Base-by-base conservation (phyloP, 1,284 basidiomycete genomes). In the Fomitopsis schrenkii region DNA sequence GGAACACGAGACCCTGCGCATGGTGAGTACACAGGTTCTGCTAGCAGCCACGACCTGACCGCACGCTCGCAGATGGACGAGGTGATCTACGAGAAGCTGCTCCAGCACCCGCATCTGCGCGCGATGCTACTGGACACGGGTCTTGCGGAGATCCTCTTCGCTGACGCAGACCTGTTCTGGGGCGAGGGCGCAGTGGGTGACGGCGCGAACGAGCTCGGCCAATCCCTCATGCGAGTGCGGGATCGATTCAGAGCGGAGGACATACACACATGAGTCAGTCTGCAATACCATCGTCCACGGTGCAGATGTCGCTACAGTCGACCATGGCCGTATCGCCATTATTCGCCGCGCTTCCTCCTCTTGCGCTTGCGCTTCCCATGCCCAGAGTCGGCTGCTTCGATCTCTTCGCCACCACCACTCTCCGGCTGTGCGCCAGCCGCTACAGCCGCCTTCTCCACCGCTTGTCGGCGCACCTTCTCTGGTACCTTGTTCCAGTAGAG, bases 401-500 rank as follows among this genome's bases (percentile, higher is more conserved):
- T 35, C 7, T 28, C 15, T 12, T 57, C 55, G 15, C 19, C 9
- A 10, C 36, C 38, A 5, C n/a, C 42, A 22, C 48, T 12, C 8
- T 35, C 52, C 9, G 40, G 12, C 22, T 41, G 44, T 2, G n/a
- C 5, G 28, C 36, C 36, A 15, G 48, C 14, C 26, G 41, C 57
- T 54, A 36, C 58, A 15, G 66, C 38, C 1, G 79, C 80, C 68
- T 79, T 83, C 57, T 78, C 77, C 30, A 91, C 82, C 0, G 90
- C 89, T 66, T 83, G 80, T 55, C 75, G 71, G 26, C 85, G 77
- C 17, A 91, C 78, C 68, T 88, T 91, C 67, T 86, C 83, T 0
- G 91, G 91, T 0, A 93, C 83, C 65, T 86, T 87, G 60, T 84
- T 81, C 91, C 91, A 93, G 67, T 93, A 93, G 19, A 93, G 59